Evolutionary conservation across 148 eudicot genomes (phyloP).

Genomic region (Mesembryanthemum crystallinum): DNA sequence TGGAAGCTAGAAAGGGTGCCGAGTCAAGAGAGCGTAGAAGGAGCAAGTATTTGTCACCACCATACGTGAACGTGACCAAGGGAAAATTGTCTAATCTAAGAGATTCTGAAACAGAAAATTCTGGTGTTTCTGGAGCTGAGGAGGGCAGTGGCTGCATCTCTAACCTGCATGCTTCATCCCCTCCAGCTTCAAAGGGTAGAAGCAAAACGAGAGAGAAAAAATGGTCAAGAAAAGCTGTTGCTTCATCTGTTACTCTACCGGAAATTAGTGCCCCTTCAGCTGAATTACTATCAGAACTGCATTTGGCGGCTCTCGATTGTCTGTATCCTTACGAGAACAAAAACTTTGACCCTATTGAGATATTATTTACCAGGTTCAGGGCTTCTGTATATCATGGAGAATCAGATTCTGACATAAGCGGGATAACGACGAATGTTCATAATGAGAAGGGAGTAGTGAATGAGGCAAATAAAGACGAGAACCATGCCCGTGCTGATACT

Average conservation of each 20-base stretch:
- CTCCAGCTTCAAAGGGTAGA: conserved; percentile 26
- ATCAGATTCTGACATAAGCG: conserved; percentile 17
- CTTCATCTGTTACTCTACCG: conserved; percentile 19
- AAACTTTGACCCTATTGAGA: conserved; percentile 38
- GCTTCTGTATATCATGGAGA: conserved; percentile 36
- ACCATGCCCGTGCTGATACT: background rate
- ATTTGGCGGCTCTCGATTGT: conserved; percentile 49
- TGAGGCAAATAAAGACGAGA: background rate
- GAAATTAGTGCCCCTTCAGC: conserved; percentile 40
- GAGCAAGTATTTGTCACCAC: conserved; percentile 79
- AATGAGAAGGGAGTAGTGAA: conserved; percentile 12
- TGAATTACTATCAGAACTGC: conserved; percentile 60
- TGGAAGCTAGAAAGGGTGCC: conserved; percentile 33
- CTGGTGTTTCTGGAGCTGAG: conserved; percentile 15
- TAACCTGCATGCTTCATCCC: conserved; percentile 21
- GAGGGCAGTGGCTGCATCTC: conserved; percentile 15
- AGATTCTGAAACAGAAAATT: conserved; percentile 32
- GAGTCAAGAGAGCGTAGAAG: conserved; percentile 59
- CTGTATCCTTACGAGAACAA: conserved; percentile 32
- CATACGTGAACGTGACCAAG: conserved; percentile 39
- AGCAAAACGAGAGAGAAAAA: conserved; percentile 34
- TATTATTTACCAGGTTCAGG: conserved; percentile 51
- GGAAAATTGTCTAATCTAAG: conserved; percentile 21
- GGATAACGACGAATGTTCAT: conserved; percentile 16
- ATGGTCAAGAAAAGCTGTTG: conserved; percentile 29